Conservation (phyloP, 345 rosid species). For the Populus simonii region DNA sequence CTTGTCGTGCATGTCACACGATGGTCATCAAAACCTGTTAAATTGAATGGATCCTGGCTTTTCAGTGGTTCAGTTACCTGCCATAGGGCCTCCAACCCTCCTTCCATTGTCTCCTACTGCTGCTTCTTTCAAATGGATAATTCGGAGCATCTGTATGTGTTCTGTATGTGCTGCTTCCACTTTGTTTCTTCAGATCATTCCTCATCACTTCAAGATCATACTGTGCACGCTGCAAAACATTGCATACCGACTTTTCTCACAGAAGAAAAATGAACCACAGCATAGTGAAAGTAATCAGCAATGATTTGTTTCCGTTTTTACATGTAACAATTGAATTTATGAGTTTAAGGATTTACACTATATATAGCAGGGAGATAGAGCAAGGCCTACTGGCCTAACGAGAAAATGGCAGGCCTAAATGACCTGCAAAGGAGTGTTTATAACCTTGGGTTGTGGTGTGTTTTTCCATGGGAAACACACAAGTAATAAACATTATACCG, state of each 20-base stretch:
- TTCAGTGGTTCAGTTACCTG: not conserved
- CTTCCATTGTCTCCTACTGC: slow-evolving; percentile 26
- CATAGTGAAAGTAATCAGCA: not conserved
- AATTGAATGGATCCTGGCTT: not conserved
- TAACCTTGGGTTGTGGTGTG: not conserved
- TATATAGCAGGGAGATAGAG: not conserved
- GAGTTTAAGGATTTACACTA: not conserved
- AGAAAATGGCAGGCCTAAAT: not conserved
- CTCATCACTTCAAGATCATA: slow-evolving; percentile 82
- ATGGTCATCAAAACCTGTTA: not conserved
- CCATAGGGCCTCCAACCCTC: slow-evolving; percentile 23
- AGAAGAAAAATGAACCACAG: not conserved
- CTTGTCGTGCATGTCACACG: not conserved
- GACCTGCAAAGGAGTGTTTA: not conserved
- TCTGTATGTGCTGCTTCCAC: slow-evolving; percentile 51
- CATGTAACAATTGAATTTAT: not conserved
- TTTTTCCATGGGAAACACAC: not conserved
- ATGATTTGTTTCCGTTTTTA: not conserved
- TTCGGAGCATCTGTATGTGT: slow-evolving; percentile 40
- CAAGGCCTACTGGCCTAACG: not conserved
- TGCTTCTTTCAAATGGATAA: slow-evolving; percentile 48
- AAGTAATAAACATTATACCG: not conserved
- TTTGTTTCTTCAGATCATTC: slow-evolving; percentile 54
- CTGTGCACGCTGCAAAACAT: slow-evolving; percentile 55
- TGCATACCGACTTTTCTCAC: not conserved